phyloP scores from a whole-genome alignment of 2,329 filamentous ascomycete genomes.

The Stachybotrys elegans region DNA sequence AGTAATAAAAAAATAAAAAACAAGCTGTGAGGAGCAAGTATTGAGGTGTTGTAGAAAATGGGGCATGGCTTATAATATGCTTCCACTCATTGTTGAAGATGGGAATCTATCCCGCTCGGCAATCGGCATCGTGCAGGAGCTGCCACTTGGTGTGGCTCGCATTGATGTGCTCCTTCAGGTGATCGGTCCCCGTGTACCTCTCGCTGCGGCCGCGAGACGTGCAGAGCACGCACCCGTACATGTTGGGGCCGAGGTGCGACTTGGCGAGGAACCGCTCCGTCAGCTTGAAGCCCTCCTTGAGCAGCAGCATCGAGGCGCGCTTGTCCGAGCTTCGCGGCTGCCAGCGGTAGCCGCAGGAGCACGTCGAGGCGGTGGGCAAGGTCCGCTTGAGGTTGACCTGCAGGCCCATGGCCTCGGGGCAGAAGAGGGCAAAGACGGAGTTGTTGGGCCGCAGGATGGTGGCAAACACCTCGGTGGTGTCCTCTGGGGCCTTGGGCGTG shows the following conservation, averaged over 20 bases:
- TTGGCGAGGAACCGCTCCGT: constrained; percentile 34
- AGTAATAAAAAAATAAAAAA: too few relatives aligned
- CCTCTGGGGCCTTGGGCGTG: constrained; percentile 16
- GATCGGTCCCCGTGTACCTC: constrained; percentile 23
- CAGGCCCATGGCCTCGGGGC: constrained; percentile 32
- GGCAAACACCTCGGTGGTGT: neutral
- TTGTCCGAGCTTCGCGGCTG: constrained; percentile 6
- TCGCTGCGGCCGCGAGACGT: constrained; percentile 29
- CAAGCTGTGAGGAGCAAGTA: neutral
- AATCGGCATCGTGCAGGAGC: constrained; percentile 30
- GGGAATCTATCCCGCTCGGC: neutral
- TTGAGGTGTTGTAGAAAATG: neutral
- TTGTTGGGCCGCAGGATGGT: constrained; percentile 22
- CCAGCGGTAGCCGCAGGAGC: constrained; percentile 32
- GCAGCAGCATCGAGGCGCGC: constrained; percentile 12
- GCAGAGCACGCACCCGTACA: constrained; percentile 34
- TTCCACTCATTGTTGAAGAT: neutral
- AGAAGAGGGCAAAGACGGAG: constrained; percentile 35
- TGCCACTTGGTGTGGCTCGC: constrained; percentile 35
- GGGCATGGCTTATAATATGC: too few relatives aligned
- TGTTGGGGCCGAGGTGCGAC: constrained; percentile 27
- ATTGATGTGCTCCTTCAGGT: constrained; percentile 30
- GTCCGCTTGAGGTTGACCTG: constrained; percentile 28
- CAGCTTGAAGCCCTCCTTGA: constrained; percentile 34
- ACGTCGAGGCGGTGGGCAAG: constrained; percentile 20